Evolutionary conservation across 805 yeast genomes (phyloP).

Genomic region (Torulaspora delbrueckii): DNA sequence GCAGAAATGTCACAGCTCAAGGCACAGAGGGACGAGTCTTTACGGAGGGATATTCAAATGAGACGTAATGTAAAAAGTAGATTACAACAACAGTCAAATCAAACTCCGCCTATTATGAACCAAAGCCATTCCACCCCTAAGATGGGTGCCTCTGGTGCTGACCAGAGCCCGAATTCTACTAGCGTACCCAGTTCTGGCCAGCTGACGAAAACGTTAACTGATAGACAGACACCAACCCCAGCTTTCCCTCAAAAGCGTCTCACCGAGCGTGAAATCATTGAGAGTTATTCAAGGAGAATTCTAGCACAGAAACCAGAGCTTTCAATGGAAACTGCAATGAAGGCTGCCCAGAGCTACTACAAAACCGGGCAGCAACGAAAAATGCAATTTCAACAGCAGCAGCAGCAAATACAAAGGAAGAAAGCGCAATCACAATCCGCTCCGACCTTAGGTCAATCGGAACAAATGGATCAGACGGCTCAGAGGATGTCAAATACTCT

Average conservation of each 20-base stretch:
- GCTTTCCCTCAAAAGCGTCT: constrained; percentile 15
- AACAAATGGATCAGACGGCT: constrained; percentile 5
- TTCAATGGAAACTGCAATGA: constrained; percentile 31
- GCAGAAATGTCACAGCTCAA: constrained; percentile 79
- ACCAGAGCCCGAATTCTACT: constrained; percentile 15
- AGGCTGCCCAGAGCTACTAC: constrained; percentile 34
- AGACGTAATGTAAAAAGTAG: constrained; percentile 32
- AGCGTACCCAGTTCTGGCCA: constrained; percentile 5
- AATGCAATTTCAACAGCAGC: constrained; percentile 24
- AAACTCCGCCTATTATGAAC: constrained; percentile 5
- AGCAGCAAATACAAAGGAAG: constrained; percentile 32
- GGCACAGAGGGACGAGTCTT: constrained; percentile 77
- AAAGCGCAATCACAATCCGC: constrained; percentile 27
- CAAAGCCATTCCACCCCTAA: constrained; percentile 10
- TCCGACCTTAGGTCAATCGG: constrained; percentile 1
- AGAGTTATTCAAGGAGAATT: constrained; percentile 31
- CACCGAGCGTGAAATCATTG: constrained; percentile 31
- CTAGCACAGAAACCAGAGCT: constrained; percentile 32
- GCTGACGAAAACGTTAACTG: constrained; percentile 9
- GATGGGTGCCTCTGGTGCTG: constrained; percentile 10
- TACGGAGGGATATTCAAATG: constrained; percentile 54
- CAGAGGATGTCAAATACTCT: constrained; percentile 1
- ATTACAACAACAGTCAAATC: constrained; percentile 26
- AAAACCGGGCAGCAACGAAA: constrained; percentile 18
- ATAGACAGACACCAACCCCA: constrained; percentile 16